A percentile compares a stretch with the other conserved stretches of the same genome.
phyloP scores from a whole-genome alignment of 2,329 filamentous ascomycete genomes.

The Bipolaris victoriae region DNA sequence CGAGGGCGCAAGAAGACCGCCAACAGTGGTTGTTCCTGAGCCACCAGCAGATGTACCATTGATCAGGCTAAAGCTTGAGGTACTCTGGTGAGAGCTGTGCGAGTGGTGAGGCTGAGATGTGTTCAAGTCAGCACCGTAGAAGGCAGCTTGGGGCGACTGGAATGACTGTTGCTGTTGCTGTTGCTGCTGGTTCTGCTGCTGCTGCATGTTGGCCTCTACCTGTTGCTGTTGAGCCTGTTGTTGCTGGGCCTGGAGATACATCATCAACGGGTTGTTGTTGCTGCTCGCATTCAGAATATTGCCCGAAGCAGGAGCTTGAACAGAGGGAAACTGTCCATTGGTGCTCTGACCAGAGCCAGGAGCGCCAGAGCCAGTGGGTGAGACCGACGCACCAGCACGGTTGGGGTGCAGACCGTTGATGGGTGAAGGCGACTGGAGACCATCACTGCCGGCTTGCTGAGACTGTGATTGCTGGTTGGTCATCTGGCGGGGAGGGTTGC shows the following conservation, averaged over 20 bases:
- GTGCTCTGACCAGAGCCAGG: slow-evolving; percentile 60
- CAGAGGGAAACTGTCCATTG: slow-evolving; percentile 66
- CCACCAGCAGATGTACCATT: slow-evolving; percentile 48
- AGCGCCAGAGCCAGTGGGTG: slow-evolving; percentile 64
- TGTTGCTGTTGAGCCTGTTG: slow-evolving; percentile 53
- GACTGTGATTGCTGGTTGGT: slow-evolving; percentile 64
- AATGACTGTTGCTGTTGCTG: slow-evolving; percentile 61
- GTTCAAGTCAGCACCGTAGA: slow-evolving; percentile 74
- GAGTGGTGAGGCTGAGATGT: slow-evolving; percentile 67
- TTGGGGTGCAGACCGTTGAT: slow-evolving; percentile 64
- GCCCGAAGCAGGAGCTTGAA: slow-evolving; percentile 69
- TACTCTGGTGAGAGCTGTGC: slow-evolving; percentile 62
- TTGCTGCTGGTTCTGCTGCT: slow-evolving; percentile 36
- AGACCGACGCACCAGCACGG: slow-evolving; percentile 63
- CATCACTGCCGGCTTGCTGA: slow-evolving; percentile 70
- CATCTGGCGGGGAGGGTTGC: slow-evolving; percentile 91
- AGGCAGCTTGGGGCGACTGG: slow-evolving; percentile 76
- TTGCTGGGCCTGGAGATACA: slow-evolving; percentile 81
- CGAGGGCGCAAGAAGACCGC: slow-evolving; percentile 76
- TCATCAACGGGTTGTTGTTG: slow-evolving; percentile 86
- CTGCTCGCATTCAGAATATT: slow-evolving; percentile 77
- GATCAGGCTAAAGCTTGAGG: slow-evolving; percentile 57
- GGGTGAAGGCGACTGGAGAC: slow-evolving; percentile 61
- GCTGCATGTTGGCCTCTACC: slow-evolving; percentile 46
- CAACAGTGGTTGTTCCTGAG: slow-evolving; percentile 71